These are phyloP conservation scores for Parachaetomium inaequale DNA, from an alignment of 495 filamentous ascomycete genomes.

Conservation along the genomic window DNA sequence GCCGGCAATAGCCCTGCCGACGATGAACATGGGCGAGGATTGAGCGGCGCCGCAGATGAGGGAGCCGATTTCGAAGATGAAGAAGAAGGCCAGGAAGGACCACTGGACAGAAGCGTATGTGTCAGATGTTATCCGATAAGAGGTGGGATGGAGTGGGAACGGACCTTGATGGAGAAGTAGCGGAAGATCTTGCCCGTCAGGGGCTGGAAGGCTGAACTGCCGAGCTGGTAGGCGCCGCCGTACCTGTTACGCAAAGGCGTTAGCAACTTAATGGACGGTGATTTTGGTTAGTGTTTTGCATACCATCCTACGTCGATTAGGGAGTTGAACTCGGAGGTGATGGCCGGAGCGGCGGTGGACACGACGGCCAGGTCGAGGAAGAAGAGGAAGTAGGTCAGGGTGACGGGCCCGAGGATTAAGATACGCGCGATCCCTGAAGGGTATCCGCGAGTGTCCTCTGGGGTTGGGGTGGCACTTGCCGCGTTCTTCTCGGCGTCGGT, in stretches of 20 bases:
- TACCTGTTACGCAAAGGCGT: slow-evolving; percentile 43
- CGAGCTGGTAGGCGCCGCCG: slow-evolving; percentile 46
- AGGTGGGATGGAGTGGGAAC: background rate
- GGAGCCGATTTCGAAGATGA: slow-evolving; percentile 45
- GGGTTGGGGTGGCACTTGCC: no score
- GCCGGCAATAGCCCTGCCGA: slow-evolving; percentile 52
- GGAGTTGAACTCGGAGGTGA: slow-evolving; percentile 38
- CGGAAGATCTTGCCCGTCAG: slow-evolving; percentile 46
- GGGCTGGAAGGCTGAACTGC: slow-evolving; percentile 43
- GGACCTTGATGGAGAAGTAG: slow-evolving; percentile 37
- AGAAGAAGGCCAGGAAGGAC: slow-evolving; percentile 33
- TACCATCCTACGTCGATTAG: background rate
- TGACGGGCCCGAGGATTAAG: background rate
- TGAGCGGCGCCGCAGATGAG: slow-evolving; percentile 49
- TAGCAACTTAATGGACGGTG: no score
- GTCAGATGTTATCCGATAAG: background rate
- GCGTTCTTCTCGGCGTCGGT: no score
- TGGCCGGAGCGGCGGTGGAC: slow-evolving; percentile 15
- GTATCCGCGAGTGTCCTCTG: no score
- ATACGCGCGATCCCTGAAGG: background rate
- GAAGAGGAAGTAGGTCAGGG: background rate
- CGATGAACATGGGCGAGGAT: slow-evolving; percentile 44
- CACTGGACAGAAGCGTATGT: slow-evolving; percentile 21
- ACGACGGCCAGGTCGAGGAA: background rate
- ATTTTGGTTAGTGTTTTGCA: no score